phyloP scores from a whole-genome alignment of 441 rosid species.

The Croton laevigatus region DNA sequence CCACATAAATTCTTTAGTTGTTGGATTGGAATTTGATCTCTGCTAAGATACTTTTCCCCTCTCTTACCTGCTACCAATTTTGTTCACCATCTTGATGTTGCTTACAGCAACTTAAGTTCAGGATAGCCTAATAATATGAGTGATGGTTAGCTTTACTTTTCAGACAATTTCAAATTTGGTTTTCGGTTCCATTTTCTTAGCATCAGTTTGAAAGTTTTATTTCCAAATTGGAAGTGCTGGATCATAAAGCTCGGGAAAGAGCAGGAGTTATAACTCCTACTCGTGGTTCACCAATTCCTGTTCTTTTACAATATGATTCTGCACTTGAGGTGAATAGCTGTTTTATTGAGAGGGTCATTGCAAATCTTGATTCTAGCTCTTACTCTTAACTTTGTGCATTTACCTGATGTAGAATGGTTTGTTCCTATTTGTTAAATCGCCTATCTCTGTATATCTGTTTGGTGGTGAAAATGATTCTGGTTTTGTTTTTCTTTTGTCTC shows the following conservation, averaged over 20 bases:
- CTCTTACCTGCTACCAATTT: too few relatives aligned
- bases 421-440: neutral
- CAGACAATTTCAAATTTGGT: too few relatives aligned
- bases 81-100: too few relatives aligned
- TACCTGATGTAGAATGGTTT: neutral
- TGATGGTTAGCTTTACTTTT: too few relatives aligned
- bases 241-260: conserved; percentile 96
- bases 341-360: conserved; percentile 15
- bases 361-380: conserved; percentile 8
- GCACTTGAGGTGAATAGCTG: conserved; percentile 66
- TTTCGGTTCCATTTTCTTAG: too few relatives aligned
- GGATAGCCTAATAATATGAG: too few relatives aligned
- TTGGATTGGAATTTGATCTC: too few relatives aligned
- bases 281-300: conserved; percentile 81
- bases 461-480: neutral
- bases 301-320: conserved; percentile 73
- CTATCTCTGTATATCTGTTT: neutral
- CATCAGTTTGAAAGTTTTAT: conserved; percentile 74
- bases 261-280: conserved; percentile 85
- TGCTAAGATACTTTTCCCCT: too few relatives aligned
- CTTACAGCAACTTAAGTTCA: too few relatives aligned
- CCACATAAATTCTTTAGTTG: too few relatives aligned
- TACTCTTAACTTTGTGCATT: neutral
- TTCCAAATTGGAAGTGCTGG: conserved; percentile 91
- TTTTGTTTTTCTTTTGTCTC: too few relatives aligned